phyloP scores from a whole-genome alignment of 225 moss, liverwort and hornwort species.

The Anthoceros angustus region DNA sequence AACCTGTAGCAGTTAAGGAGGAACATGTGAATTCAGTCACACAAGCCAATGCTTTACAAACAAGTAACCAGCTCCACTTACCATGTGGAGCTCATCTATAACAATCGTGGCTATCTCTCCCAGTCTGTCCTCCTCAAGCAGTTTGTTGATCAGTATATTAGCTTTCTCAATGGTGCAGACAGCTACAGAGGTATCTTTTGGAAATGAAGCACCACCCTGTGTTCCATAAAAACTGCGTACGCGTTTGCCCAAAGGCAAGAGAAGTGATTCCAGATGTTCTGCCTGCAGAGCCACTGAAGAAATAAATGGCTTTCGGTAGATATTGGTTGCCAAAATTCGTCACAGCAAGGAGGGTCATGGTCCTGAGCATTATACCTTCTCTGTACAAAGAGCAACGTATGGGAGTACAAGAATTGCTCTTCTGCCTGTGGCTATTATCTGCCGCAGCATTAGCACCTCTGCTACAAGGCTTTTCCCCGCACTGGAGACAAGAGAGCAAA shows the following conservation, averaged over 20 bases:
- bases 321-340: no score
- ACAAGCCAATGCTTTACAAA: background rate
- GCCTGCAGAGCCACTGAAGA: conserved; percentile 29
- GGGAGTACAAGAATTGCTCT: conserved; percentile 85
- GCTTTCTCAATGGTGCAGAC: conserved; percentile 99
- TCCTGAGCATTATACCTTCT: conserved; percentile 38
- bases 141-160: conserved; percentile 76
- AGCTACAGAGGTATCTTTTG: conserved; percentile 72
- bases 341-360: background rate
- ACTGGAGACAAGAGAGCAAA: conserved; percentile 40
- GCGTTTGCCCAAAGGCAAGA: conserved; percentile 83
- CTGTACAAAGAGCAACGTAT: conserved; percentile 81
- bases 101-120: conserved; percentile 73
- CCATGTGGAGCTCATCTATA: conserved; percentile 99
- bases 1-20: conserved; percentile 30
- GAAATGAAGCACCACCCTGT: conserved; percentile 64
- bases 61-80: conserved; percentile 15
- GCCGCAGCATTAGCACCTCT: conserved; percentile 73
- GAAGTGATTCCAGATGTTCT: conserved; percentile 75
- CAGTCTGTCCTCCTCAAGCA: conserved; percentile 81
- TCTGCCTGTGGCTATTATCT: conserved; percentile 54
- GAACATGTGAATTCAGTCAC: conserved; percentile 7
- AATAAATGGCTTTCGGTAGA: background rate
- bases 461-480: conserved; percentile 97
- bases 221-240: conserved; percentile 83